Conservation (phyloP, 176 grass and related monocot species). For the Ensete glaucum region DNA sequence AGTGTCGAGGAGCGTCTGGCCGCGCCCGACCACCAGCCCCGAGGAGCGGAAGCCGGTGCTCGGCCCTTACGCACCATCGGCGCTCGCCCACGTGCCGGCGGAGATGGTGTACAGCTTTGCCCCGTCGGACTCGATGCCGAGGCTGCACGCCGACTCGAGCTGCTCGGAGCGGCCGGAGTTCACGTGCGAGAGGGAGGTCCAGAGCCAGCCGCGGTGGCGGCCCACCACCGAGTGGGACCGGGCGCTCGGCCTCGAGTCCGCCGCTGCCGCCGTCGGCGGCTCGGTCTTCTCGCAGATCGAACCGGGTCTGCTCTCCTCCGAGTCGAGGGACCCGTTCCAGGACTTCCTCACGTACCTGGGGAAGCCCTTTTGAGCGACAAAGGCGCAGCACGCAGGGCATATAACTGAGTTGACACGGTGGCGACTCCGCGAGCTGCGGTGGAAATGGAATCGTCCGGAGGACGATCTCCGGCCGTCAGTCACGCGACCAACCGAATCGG, state of each 20-base stretch:
- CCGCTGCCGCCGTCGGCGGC: slow-evolving; percentile 25
- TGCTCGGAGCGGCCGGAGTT: slow-evolving; percentile 79
- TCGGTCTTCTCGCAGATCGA: slow-evolving; percentile 29
- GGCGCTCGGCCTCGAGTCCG: slow-evolving; percentile 39
- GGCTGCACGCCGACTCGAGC: slow-evolving; percentile 91
- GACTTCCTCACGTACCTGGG: slow-evolving; percentile 91
- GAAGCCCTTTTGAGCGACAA: slow-evolving; percentile 52
- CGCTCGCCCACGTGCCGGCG: slow-evolving; percentile 10
- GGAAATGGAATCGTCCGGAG: not conserved
- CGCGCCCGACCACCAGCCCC: not conserved
- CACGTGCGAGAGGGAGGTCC: slow-evolving; percentile 66
- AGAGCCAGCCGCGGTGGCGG: slow-evolving; percentile 86
- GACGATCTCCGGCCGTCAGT: not conserved
- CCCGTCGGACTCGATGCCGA: slow-evolving; percentile 79
- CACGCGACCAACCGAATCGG: not conserved
- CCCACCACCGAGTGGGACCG: slow-evolving; percentile 60
- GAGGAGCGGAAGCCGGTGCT: slow-evolving; percentile 11
- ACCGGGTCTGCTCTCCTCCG: slow-evolving; percentile 6
- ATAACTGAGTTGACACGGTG: not conserved
- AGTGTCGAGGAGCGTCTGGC: not conserved
- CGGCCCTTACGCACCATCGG: not conserved
- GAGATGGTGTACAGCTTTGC: slow-evolving; percentile 65
- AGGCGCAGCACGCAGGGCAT: not conserved
- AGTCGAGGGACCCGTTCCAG: slow-evolving; percentile 61
- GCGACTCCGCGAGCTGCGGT: slow-evolving; percentile 2